Evolutionary conservation across 2,329 filamentous ascomycete genomes (phyloP).

Genomic region (Setomelanomma holmii): DNA sequence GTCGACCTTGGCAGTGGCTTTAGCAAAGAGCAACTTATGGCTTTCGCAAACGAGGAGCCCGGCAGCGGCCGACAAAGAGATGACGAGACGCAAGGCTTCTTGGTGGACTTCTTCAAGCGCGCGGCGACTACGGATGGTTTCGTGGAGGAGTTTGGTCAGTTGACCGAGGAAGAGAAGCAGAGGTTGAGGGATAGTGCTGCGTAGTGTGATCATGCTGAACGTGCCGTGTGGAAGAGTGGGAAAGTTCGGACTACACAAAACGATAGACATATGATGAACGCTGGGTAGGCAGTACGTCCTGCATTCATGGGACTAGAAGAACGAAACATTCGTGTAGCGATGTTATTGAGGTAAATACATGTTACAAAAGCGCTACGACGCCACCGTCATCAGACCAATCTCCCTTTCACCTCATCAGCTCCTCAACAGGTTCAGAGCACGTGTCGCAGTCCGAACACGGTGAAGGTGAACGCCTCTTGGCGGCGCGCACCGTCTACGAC

Average conservation of each 20-base stretch:
- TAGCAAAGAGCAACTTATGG: constrained; percentile 75
- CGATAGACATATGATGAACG: not conserved
- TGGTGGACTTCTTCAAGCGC: constrained; percentile 79
- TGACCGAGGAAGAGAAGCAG: constrained; percentile 62
- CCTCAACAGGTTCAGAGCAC: too few species aligned
- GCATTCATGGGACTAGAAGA: not conserved
- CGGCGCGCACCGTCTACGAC: not conserved
- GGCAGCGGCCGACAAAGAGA: constrained; percentile 70
- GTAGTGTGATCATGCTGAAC: too few species aligned
- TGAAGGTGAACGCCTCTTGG: not conserved
- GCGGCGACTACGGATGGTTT: constrained; percentile 63
- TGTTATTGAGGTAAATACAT: constrained; percentile 1
- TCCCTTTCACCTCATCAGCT: not conserved
- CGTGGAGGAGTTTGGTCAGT: constrained; percentile 60
- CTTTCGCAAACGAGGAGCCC: constrained; percentile 66
- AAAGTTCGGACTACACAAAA: not conserved
- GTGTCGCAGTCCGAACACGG: too few species aligned
- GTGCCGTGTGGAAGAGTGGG: constrained; percentile 22
- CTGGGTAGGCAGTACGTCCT: not conserved
- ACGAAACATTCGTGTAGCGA: not conserved
- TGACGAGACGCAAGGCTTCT: constrained; percentile 87
- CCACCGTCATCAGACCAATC: not conserved
- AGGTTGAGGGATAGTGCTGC: constrained; percentile 54
- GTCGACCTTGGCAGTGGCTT: constrained; percentile 72
- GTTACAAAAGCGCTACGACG: not conserved